phyloP scores from a whole-genome alignment of 2,329 filamentous ascomycete genomes.

The Colletotrichum higginsianum region DNA sequence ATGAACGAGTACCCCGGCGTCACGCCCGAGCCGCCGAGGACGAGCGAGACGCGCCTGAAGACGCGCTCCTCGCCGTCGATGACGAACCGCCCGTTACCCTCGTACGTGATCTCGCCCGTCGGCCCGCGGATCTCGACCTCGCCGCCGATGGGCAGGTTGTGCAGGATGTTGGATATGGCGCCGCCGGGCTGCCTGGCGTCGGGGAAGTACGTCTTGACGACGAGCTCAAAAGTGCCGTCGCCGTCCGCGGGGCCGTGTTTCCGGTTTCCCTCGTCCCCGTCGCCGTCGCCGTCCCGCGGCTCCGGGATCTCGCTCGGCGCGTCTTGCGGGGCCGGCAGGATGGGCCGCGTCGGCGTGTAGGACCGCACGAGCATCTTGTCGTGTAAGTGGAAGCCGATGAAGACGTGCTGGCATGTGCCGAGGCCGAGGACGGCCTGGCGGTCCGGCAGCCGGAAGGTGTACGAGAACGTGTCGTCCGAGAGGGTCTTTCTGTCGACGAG shows the following conservation, averaged over 20 bases:
- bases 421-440: conserved; percentile 60
- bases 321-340: conserved; percentile 48
- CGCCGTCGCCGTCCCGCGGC: background rate
- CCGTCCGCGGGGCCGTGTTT: conserved; percentile 46
- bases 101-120: conserved; percentile 65
- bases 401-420: conserved; percentile 66
- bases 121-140: conserved; percentile 67
- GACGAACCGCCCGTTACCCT: conserved; percentile 60
- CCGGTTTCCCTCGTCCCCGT: background rate
- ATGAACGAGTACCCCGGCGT: conserved; percentile 68
- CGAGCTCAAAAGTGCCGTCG: conserved; percentile 63
- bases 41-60: conserved; percentile 62
- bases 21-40: conserved; percentile 66
- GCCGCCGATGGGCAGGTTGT: conserved; percentile 63
- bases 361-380: conserved; percentile 65
- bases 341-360: conserved; percentile 65
- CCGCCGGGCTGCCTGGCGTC: conserved; percentile 63
- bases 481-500: conserved; percentile 55
- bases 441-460: conserved; percentile 62
- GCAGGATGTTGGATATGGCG: conserved; percentile 68
- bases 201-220: conserved; percentile 68
- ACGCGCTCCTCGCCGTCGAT: conserved; percentile 57
- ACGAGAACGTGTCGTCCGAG: conserved; percentile 60
- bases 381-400: conserved; percentile 66
- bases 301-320: background rate